Conservation (phyloP, 768 basidiomycete species). For the Hebeloma cylindrosporum region DNA sequence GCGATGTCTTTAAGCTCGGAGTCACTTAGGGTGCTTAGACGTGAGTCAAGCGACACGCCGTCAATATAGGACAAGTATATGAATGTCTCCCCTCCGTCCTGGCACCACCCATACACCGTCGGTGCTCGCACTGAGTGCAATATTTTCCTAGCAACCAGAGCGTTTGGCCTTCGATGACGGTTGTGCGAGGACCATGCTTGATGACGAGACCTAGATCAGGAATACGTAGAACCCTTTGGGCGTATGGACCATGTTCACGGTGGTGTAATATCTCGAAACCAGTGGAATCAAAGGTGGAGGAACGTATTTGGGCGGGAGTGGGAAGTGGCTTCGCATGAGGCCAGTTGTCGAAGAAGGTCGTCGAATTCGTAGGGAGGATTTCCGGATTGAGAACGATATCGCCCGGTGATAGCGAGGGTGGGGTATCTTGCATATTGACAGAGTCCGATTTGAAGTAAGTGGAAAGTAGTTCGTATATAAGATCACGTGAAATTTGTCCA, state of each 20-base stretch:
- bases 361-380: neutral
- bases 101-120: conserved; percentile 16
- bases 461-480: no score
- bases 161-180: conserved; percentile 14
- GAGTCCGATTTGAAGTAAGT: no score
- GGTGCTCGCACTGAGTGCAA: conserved; percentile 8
- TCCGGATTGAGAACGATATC: neutral
- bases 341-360: conserved; percentile 8
- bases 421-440: no score
- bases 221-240: conserved; percentile 7
- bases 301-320: conserved; percentile 7
- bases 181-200: conserved; percentile 12
- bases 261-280: conserved; percentile 1
- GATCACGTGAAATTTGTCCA: no score
- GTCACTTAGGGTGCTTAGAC: conserved; percentile 8
- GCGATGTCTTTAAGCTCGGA: conserved; percentile 4
- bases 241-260: neutral
- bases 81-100: conserved; percentile 11
- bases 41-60: conserved; percentile 9
- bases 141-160: conserved; percentile 14
- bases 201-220: conserved; percentile 11
- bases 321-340: conserved; percentile 1
- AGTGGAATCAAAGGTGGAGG: neutral
- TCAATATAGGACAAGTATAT: conserved; percentile 13
- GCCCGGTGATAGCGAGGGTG: no score